phyloP scores from a whole-genome alignment of 805 yeast species.

The Saturnispora zaruensis region DNA sequence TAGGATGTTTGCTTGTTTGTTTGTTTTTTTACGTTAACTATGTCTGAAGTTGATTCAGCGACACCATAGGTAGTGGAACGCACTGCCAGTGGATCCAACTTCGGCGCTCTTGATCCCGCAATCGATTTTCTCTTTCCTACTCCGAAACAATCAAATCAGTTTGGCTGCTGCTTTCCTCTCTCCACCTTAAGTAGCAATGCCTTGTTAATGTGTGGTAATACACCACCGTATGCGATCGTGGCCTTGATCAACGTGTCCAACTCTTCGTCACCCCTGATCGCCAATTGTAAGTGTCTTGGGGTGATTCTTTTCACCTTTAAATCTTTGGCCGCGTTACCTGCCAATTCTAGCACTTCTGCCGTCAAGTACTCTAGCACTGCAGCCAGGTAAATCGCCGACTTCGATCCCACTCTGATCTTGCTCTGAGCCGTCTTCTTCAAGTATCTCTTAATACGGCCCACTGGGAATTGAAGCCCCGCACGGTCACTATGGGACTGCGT shows the following conservation, averaged over 20 bases:
- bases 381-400: constrained; percentile 84
- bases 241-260: constrained; percentile 89
- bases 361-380: constrained; percentile 94
- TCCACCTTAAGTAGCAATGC: constrained; percentile 72
- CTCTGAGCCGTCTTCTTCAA: constrained; percentile 82
- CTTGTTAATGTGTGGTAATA: constrained; percentile 85
- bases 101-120: no score
- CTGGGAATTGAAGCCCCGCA: constrained; percentile 95
- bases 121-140: background rate
- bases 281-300: constrained; percentile 93
- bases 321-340: constrained; percentile 97
- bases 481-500: constrained; percentile 88
- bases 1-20: background rate
- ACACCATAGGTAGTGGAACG: no score
- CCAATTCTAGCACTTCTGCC: constrained; percentile 94
- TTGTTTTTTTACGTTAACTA: background rate
- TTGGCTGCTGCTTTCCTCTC: constrained; percentile 35
- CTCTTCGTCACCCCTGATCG: constrained; percentile 97
- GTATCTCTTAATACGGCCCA: constrained; percentile 97
- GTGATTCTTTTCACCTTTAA: constrained; percentile 93
- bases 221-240: constrained; percentile 98
- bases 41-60: no score
- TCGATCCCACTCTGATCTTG: constrained; percentile 63
- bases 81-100: no score
- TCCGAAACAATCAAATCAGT: background rate